Percentiles rank a stretch among this genome's conserved stretches.
Evolutionary conservation across 805 yeast genomes (phyloP).

Genomic region (Starmerella asiatica): DNA sequence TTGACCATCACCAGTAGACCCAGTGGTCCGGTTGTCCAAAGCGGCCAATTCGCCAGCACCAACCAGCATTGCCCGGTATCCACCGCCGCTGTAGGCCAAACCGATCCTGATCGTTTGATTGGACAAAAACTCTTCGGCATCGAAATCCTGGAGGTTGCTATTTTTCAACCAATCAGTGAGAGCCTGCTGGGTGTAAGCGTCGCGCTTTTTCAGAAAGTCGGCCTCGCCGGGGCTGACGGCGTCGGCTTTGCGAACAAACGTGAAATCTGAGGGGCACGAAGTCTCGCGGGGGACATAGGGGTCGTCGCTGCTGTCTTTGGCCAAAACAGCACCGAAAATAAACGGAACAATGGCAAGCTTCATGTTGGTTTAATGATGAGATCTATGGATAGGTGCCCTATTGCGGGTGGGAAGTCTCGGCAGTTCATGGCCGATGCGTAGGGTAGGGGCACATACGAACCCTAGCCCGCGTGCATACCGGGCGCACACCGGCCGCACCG

Average conservation of each 20-base stretch:
- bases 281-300: constrained; percentile 28
- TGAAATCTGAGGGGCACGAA: constrained; percentile 29
- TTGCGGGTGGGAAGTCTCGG: too few relatives aligned
- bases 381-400: too few relatives aligned
- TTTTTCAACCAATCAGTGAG: constrained; percentile 34
- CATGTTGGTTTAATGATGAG: too few relatives aligned
- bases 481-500: too few relatives aligned
- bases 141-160: constrained; percentile 37
- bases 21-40: constrained; percentile 35
- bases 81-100: constrained; percentile 71
- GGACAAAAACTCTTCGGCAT: constrained; percentile 28
- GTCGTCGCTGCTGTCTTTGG: constrained; percentile 1
- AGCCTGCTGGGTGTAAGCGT: constrained; percentile 27
- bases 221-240: constrained; percentile 22
- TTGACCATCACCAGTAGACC: constrained; percentile 25
- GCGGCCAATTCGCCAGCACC: constrained; percentile 47
- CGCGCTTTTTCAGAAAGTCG: constrained; percentile 25
- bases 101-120: constrained; percentile 26
- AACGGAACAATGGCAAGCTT: constrained; percentile 1
- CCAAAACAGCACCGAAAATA: constrained; percentile 3
- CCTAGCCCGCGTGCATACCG: too few relatives aligned
- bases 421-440: too few relatives aligned
- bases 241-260: constrained; percentile 26
- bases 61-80: constrained; percentile 52
- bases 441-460: too few relatives aligned